Evolutionary conservation across 1,284 basidiomycete genomes (phyloP), one percentile per base, ranked within the genome.

Genomic region (Exobasidium rhododendri): DNA sequence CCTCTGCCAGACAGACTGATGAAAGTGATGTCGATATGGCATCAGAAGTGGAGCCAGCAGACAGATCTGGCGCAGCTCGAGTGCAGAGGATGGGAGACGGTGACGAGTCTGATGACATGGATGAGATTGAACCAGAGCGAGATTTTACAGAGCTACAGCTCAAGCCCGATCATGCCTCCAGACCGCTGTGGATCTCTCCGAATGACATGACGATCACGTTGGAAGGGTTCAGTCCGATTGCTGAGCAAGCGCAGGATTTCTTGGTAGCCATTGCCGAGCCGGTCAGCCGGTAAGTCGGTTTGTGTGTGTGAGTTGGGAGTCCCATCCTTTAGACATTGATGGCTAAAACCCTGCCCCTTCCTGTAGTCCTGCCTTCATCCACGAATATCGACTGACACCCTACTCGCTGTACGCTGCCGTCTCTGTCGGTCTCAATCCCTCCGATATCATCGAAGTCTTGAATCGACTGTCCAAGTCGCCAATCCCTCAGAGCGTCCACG

Each of bases 351-450:
- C n/a, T n/a, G n/a, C 35, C 35, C 59, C 59, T 71, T 64, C 43
- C 63, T 55, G n/a, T 78, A 93, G 92, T 83, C 96, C 96, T 46
- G 88, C 91, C 32, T 91, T 96, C 82, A 94, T 98, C 67, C 96
- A 99, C 82, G 96, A 98, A 84, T 99, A 97, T 85, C 93, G 96
- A 82, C 87, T 99, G 75, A 97, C 94, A 55, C 89, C 94, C 51
- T 96, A 97, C 81, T 97, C 94, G 26, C 85, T 99, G 29, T 97
- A 98, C 81, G 96, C 96, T 58, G 96, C 96, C 59, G 94, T 99
- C 65, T 97, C 94, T 14, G 96, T 99, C 62, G 96, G 96, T 24
- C 83, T 99, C 40, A 92, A 97, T 80, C 98, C 96, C 2, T 89
- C 94, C 77, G 94, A 98, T 80, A 98, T 98, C 74, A 97, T 98